Evolutionary conservation across 768 basidiomycete genomes (phyloP).

Genomic region (Phallus indusiatus): DNA sequence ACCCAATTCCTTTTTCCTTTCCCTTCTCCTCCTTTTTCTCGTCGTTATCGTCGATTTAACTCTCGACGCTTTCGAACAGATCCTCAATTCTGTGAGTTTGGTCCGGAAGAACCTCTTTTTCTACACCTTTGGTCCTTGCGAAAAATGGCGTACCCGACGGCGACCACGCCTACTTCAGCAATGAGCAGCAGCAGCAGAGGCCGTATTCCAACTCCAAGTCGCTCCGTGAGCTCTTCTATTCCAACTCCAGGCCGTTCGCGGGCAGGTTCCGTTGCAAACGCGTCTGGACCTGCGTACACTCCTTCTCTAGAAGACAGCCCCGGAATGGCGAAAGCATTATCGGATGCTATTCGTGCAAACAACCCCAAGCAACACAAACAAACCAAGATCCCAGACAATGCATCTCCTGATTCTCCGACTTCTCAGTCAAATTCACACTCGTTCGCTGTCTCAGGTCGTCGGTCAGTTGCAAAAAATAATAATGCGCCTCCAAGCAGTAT

Average conservation of each 20-base stretch:
- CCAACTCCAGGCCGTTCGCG: slow-evolving; percentile 66
- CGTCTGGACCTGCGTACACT: slow-evolving; percentile 22
- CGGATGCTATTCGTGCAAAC: slow-evolving; percentile 71
- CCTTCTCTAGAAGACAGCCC: slow-evolving; percentile 36
- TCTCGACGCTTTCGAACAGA: not conserved
- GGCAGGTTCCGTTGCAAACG: slow-evolving; percentile 34
- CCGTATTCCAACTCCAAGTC: slow-evolving; percentile 34
- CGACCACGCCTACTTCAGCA: slow-evolving; percentile 3
- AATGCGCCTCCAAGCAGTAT: slow-evolving; percentile 52
- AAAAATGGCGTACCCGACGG: slow-evolving; percentile 1
- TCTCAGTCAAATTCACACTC: slow-evolving; percentile 17
- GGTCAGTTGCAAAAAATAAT: slow-evolving; percentile 23
- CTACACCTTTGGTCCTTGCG: slow-evolving; percentile 3
- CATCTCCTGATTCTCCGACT: slow-evolving; percentile 35
- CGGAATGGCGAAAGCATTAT: slow-evolving; percentile 62
- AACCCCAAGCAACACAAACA: slow-evolving; percentile 66
- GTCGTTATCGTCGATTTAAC: not conserved
- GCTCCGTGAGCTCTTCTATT: slow-evolving; percentile 28
- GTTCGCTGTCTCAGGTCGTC: not conserved
- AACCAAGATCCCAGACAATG: slow-evolving; percentile 22
- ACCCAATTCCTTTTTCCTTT: not conserved
- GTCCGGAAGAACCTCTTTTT: not conserved
- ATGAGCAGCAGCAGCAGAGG: not conserved
- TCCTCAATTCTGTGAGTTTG: not conserved
- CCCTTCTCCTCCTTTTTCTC: not conserved